A percentile compares a stretch with the other conserved stretches of the same genome.
These are phyloP conservation scores for Phoma sp. DNA, from an alignment of 2,329 filamentous ascomycete genomes.

Conservation along the genomic window DNA sequence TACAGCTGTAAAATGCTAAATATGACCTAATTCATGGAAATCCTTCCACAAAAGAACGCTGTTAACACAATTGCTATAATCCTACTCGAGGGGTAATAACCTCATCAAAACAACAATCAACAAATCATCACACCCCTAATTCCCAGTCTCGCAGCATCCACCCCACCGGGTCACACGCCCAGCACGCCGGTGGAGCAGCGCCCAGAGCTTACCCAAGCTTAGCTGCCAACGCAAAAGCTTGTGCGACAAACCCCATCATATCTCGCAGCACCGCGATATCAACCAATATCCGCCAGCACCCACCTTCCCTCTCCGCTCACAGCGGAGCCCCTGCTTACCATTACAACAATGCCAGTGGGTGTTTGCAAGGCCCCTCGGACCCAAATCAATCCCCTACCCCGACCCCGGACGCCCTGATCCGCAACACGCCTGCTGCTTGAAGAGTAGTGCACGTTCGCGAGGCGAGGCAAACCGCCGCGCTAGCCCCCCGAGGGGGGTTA, in stretches of 20 bases:
- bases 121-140: too few relatives aligned
- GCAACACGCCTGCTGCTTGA: not conserved
- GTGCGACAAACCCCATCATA: not conserved
- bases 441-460: not conserved
- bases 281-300: not conserved
- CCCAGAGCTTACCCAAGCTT: not conserved
- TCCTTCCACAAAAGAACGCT: too few relatives aligned
- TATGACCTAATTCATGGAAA: too few relatives aligned
- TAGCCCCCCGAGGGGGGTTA: not conserved
- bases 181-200: not conserved
- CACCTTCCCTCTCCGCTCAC: not conserved
- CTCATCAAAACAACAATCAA: too few relatives aligned
- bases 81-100: too few relatives aligned
- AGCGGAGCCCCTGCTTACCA: not conserved
- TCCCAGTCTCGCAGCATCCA: not conserved
- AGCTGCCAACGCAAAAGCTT: constrained; percentile 6
- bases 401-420: not conserved
- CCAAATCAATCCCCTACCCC: constrained; percentile 8
- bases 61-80: too few relatives aligned
- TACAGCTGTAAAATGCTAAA: too few relatives aligned
- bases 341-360: not conserved
- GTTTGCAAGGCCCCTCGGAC: not conserved
- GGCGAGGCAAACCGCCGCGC: constrained; percentile 1
- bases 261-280: not conserved
- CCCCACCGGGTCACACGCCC: not conserved